Conservation (phyloP, 2,329 filamentous ascomycete genomes). For the Ophiocordyceps australis region DNA sequence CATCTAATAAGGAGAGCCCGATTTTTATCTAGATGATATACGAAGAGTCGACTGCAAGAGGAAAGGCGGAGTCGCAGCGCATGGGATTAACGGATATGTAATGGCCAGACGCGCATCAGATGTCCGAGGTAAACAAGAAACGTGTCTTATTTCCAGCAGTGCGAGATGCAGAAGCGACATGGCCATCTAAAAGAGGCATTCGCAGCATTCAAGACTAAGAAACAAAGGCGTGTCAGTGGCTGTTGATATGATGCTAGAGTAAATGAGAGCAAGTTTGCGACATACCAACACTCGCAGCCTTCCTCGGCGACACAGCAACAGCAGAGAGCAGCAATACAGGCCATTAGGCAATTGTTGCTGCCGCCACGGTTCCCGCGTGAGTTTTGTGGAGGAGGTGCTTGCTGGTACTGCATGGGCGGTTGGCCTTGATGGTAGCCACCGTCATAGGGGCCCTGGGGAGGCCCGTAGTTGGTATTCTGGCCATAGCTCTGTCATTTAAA, state of each 20-base stretch:
- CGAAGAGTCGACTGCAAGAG: too few species aligned
- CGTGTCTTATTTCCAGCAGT: too few species aligned
- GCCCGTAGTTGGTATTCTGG: slow-evolving; percentile 12
- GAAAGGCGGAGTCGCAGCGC: too few species aligned
- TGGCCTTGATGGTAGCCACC: slow-evolving; percentile 13
- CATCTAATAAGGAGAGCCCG: too few species aligned
- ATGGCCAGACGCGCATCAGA: too few species aligned
- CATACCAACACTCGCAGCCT: slow-evolving; percentile 30
- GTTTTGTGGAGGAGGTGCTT: slow-evolving; percentile 14
- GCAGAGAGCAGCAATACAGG: slow-evolving; percentile 28
- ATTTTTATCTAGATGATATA: too few species aligned
- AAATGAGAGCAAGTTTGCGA: slow-evolving; percentile 1
- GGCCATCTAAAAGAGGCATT: slow-evolving; percentile 18
- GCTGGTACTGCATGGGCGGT: slow-evolving; percentile 24
- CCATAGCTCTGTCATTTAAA: slow-evolving; percentile 13
- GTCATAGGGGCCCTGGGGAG: slow-evolving; percentile 14
- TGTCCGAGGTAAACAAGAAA: too few species aligned
- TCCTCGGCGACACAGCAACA: slow-evolving; percentile 32
- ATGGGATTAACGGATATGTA: too few species aligned
- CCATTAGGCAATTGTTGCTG: slow-evolving; percentile 23
- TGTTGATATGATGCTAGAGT: background rate
- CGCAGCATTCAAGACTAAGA: slow-evolving; percentile 20
- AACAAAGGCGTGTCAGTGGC: background rate
- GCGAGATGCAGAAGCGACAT: too few species aligned
- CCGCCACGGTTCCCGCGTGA: slow-evolving; percentile 13